Conservation (phyloP, 306 rosid species). For the Malus asiatica region DNA sequence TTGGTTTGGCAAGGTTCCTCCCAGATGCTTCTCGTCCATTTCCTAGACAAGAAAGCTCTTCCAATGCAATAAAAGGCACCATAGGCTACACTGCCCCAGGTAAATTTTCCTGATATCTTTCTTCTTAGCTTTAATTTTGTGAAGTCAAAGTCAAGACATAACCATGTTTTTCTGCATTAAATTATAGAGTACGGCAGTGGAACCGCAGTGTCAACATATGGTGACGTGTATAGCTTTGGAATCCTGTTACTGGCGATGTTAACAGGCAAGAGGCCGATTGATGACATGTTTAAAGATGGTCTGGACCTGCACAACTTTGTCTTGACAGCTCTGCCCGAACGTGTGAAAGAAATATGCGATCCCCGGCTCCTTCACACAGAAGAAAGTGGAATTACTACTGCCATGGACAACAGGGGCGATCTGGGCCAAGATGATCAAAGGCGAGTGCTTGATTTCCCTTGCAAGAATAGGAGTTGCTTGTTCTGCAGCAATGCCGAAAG, state of each 20-base stretch:
- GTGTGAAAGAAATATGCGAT: background rate
- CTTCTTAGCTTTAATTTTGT: too few species aligned
- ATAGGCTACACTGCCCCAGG: too few species aligned
- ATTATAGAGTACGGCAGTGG: background rate
- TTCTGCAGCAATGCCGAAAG: background rate
- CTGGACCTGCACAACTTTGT: slow-evolving; percentile 5
- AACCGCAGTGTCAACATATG: background rate
- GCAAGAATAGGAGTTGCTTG: slow-evolving; percentile 16
- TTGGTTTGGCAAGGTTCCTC: background rate
- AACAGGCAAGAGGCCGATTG: background rate
- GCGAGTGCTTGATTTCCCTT: slow-evolving; percentile 7
- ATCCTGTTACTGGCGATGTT: background rate
- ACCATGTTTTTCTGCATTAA: background rate
- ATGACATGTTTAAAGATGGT: slow-evolving; percentile 3
- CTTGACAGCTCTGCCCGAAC: background rate
- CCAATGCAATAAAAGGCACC: too few species aligned
- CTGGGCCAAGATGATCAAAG: background rate
- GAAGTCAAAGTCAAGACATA: too few species aligned
- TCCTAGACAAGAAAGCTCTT: too few species aligned
- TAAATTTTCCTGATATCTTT: too few species aligned
- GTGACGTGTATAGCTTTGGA: background rate
- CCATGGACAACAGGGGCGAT: background rate
- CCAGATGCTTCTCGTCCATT: too few species aligned
- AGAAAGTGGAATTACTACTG: background rate
- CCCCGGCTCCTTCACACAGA: background rate